phyloP scores from a whole-genome alignment of 179 eudicot species.

The Silene noctiflora region DNA sequence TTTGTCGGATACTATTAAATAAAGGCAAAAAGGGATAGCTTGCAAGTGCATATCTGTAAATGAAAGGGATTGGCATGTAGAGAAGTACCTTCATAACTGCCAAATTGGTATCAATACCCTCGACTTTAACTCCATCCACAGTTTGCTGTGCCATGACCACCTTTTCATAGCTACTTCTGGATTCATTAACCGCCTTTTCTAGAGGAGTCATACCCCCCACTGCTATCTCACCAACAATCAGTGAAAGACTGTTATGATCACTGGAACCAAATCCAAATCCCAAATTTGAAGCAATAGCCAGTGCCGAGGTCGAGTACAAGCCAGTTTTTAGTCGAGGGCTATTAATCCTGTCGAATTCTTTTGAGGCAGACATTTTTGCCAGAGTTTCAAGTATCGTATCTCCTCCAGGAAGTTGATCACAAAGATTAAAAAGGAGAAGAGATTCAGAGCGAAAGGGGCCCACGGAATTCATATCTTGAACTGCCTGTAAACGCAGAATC shows the following conservation, averaged over 20 bases:
- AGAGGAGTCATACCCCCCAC: conserved; percentile 79
- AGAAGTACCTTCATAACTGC: conserved; percentile 80
- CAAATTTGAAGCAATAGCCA: conserved; percentile 61
- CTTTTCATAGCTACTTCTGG: conserved; percentile 73
- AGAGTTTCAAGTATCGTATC: conserved; percentile 80
- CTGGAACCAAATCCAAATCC: conserved; percentile 62
- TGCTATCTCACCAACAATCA: conserved; percentile 71
- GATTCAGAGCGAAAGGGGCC: conserved; percentile 49
- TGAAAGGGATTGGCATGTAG: conserved; percentile 3
- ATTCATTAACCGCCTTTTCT: conserved; percentile 81
- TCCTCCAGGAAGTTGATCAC: conserved; percentile 94
- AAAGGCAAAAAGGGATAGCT: neutral
- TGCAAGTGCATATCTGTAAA: neutral
- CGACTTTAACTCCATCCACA: conserved; percentile 88
- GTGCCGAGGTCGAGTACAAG: conserved; percentile 69
- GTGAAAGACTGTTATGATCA: conserved; percentile 37
- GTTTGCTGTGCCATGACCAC: conserved; percentile 76
- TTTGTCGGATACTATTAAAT: neutral
- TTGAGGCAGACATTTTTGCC: conserved; percentile 60
- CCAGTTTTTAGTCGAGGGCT: conserved; percentile 40
- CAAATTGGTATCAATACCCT: conserved; percentile 88
- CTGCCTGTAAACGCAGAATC: conserved; percentile 70
- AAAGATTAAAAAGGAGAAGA: conserved; percentile 80
- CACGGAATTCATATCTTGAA: conserved; percentile 54
- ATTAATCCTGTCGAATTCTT: conserved; percentile 46